phyloP scores from a whole-genome alignment of 257 asterid genomes.

The Pogostemon cablin region DNA sequence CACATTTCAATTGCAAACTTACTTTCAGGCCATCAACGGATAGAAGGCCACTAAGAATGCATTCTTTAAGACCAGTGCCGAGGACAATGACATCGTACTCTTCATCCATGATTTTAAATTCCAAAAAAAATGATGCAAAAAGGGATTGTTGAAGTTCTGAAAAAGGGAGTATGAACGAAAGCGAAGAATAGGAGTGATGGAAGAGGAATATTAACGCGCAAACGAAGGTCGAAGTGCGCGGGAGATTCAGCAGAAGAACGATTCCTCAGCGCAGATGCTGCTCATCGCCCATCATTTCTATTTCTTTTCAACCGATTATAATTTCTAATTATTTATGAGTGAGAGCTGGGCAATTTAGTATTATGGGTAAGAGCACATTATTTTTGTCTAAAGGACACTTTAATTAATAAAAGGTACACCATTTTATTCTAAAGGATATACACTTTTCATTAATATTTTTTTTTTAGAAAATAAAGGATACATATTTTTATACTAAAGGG shows the following conservation, averaged over 20 bases:
- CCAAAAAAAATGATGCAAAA: not conserved
- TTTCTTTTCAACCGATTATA: constrained; percentile 18
- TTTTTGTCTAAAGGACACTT: too few relatives aligned
- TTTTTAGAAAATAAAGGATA: too few relatives aligned
- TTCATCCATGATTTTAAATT: constrained; percentile 64
- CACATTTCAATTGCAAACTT: not conserved
- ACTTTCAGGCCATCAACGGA: constrained; percentile 93
- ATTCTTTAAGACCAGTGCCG: constrained; percentile 95
- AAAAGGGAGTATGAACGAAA: constrained; percentile 15
- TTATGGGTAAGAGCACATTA: too few relatives aligned
- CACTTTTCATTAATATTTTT: too few relatives aligned
- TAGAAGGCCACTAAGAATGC: constrained; percentile 92
- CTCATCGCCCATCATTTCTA: not conserved
- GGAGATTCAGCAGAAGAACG: constrained; percentile 41
- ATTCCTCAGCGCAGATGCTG: constrained; percentile 41
- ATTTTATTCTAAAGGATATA: too few relatives aligned
- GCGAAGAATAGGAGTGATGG: constrained; percentile 21
- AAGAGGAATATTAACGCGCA: constrained; percentile 30
- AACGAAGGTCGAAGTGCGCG: constrained; percentile 38
- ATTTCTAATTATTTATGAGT: not conserved
- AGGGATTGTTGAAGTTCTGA: constrained; percentile 14
- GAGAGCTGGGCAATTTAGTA: too few relatives aligned
- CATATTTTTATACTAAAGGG: too few relatives aligned
- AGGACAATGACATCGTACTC: constrained; percentile 93
- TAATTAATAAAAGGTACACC: too few relatives aligned